Percentiles rank a stretch among this genome's conserved stretches.
Conservation (phyloP, 306 rosid genomes). For the Amphicarpaea edgeworthii region DNA sequence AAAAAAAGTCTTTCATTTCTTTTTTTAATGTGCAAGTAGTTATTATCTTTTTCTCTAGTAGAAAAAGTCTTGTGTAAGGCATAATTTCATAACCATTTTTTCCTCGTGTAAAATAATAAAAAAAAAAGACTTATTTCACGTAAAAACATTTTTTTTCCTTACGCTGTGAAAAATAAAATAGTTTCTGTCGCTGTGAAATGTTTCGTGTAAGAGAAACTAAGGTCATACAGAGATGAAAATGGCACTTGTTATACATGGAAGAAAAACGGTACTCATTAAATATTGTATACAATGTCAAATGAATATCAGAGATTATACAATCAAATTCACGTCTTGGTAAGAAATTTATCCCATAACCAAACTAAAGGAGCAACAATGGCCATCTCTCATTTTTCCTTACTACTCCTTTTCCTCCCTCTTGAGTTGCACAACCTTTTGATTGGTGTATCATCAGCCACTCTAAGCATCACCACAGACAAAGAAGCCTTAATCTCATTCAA, state of each 20-base stretch:
- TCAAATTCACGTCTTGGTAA: not conserved
- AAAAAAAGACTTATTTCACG: not conserved
- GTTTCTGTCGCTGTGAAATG: not conserved
- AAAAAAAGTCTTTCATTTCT: no score
- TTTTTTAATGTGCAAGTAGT: no score
- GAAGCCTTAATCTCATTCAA: slow-evolving; percentile 68
- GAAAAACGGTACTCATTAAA: no score
- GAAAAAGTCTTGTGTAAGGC: not conserved
- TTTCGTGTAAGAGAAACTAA: not conserved
- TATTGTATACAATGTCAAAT: no score
- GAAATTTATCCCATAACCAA: slow-evolving; percentile 18
- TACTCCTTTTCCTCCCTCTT: slow-evolving; percentile 18
- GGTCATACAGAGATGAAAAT: slow-evolving; percentile 5
- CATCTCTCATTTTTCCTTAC: slow-evolving; percentile 24
- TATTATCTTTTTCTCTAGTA: no score
- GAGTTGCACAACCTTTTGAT: slow-evolving; percentile 7
- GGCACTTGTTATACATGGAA: no score
- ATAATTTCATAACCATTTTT: not conserved
- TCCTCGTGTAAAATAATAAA: not conserved
- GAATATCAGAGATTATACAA: no score
- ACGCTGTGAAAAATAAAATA: not conserved
- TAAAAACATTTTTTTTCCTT: not conserved
- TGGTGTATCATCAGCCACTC: slow-evolving; percentile 50
- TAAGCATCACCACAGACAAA: slow-evolving; percentile 57
- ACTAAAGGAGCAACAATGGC: slow-evolving; percentile 44